These are phyloP conservation scores for Fusarium piperis DNA, from an alignment of 2,329 filamentous ascomycete species.

Conservation along the genomic window DNA sequence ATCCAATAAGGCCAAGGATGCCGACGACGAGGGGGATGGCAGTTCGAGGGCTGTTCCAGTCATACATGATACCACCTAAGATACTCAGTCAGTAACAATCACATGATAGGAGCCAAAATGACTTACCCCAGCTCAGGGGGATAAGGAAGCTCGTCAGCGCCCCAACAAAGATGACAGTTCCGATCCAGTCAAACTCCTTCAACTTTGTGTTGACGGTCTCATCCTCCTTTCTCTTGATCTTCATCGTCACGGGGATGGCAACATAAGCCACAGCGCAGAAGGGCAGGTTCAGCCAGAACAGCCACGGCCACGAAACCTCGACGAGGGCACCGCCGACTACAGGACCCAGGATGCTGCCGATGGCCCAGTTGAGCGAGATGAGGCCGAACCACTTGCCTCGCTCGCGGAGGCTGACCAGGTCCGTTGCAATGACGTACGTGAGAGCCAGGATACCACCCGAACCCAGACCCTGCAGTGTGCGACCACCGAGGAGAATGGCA, in stretches of 20 bases:
- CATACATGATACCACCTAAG: constrained; percentile 69
- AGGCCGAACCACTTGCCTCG: constrained; percentile 53
- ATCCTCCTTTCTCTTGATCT: constrained; percentile 26
- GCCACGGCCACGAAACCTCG: constrained; percentile 67
- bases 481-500: constrained; percentile 54
- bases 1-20: constrained; percentile 48
- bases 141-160: constrained; percentile 58
- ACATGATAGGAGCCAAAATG: background rate
- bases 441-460: constrained; percentile 61
- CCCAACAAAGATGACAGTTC: constrained; percentile 68
- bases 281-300: constrained; percentile 73
- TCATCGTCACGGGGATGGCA: constrained; percentile 31
- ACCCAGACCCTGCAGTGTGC: constrained; percentile 62
- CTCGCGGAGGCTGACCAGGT: constrained; percentile 56
- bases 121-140: constrained; percentile 37
- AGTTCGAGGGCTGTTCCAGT: constrained; percentile 70
- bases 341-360: constrained; percentile 58
- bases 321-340: constrained; percentile 64
- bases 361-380: constrained; percentile 59
- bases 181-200: constrained; percentile 67
- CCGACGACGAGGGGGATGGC: constrained; percentile 70
- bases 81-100: constrained; percentile 2
- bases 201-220: constrained; percentile 19
- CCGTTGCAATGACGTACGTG: constrained; percentile 57
- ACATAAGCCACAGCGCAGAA: constrained; percentile 48